Evolutionary conservation across 441 rosid genomes (phyloP).

Genomic region (Adansonia madagascariensis): DNA sequence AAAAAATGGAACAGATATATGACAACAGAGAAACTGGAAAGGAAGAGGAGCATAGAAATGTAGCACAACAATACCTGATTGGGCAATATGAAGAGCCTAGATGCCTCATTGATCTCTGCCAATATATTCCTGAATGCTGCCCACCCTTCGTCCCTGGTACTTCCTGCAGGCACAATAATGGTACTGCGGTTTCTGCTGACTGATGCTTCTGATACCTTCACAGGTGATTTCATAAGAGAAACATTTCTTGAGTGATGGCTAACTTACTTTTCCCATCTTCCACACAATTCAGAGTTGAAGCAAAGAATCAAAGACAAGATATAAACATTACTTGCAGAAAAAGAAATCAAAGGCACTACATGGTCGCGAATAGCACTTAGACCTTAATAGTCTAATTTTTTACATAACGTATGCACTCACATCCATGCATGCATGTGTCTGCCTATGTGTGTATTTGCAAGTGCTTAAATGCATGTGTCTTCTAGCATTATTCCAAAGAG

Average conservation of each 20-base stretch:
- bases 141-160: conserved; percentile 89
- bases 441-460: neutral
- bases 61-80: conserved; percentile 57
- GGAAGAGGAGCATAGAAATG: conserved; percentile 20
- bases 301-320: neutral
- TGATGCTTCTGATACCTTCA: conserved; percentile 95
- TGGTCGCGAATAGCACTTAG: neutral
- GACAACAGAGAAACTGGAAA: conserved; percentile 5
- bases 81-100: conserved; percentile 67
- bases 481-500: neutral
- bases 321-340: neutral
- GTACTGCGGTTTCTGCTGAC: conserved; percentile 93
- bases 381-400: neutral
- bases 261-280: neutral
- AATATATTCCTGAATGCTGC: conserved; percentile 89
- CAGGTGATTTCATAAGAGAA: conserved; percentile 25
- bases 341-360: neutral
- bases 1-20: conserved; percentile 20
- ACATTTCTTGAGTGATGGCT: neutral
- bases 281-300: conserved; percentile 6
- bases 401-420: neutral
- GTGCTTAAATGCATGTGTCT: neutral
- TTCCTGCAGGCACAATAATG: conserved; percentile 94
- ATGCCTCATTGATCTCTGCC: conserved; percentile 88
- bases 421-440: neutral